phyloP scores from a whole-genome alignment of 2,329 filamentous ascomycete genomes.

The Penicillium nordicum region DNA sequence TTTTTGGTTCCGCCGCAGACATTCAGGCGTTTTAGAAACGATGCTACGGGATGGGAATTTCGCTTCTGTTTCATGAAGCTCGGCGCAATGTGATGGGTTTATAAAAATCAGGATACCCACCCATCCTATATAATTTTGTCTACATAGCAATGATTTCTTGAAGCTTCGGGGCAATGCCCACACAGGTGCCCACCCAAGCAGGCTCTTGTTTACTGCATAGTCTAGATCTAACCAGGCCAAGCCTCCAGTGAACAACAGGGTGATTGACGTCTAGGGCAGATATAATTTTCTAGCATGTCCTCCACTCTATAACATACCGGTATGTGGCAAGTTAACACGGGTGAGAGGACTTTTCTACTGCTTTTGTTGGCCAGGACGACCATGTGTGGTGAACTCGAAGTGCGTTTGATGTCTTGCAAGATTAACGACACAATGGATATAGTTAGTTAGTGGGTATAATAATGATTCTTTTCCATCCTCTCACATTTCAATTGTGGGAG shows the following conservation, averaged over 20 bases:
- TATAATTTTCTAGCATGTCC: too few relatives aligned
- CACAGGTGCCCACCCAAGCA: background rate
- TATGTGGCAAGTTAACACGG: too few relatives aligned
- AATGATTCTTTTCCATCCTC: too few relatives aligned
- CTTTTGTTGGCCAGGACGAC: too few relatives aligned
- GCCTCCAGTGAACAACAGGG: background rate
- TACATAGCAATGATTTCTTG: background rate
- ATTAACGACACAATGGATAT: too few relatives aligned
- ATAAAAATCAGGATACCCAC: constrained; percentile 13
- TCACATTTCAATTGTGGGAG: too few relatives aligned
- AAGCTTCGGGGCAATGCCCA: background rate
- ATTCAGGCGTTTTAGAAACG: background rate
- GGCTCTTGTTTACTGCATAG: background rate
- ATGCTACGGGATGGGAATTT: background rate
- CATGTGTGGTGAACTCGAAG: background rate
- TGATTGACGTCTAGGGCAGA: too few relatives aligned
- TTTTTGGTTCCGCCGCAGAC: background rate
- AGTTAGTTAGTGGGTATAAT: too few relatives aligned
- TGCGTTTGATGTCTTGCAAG: background rate
- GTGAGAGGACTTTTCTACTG: too few relatives aligned
- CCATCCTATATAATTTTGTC: background rate
- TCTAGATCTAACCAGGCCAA: background rate
- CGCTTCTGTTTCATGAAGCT: background rate
- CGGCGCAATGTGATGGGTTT: constrained; percentile 7
- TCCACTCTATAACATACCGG: too few relatives aligned